Conservation (phyloP, 257 asterid species). For the Lantana camara region DNA sequence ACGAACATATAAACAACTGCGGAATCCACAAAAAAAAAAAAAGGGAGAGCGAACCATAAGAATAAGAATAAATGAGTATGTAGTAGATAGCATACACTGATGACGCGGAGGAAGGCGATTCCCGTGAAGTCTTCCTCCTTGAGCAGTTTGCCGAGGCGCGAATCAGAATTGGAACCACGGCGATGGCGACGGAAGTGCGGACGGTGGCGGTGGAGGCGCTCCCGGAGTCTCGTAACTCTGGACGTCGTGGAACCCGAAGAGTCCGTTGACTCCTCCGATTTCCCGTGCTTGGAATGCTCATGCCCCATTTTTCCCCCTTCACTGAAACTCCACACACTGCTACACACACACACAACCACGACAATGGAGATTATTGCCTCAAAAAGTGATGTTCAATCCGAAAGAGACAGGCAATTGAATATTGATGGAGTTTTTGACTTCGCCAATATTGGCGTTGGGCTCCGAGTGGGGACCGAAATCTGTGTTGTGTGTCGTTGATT, state of each 20-base stretch:
- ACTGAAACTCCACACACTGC: background rate
- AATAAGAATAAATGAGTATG: background rate
- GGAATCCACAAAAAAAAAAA: background rate
- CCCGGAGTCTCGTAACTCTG: constrained; percentile 52
- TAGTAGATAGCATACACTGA: constrained; percentile 44
- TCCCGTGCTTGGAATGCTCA: constrained; percentile 52
- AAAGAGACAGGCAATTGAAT: no score
- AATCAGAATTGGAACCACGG: constrained; percentile 34
- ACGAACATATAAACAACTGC: constrained; percentile 9
- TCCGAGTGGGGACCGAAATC: no score
- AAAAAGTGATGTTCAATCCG: no score
- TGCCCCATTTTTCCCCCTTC: constrained; percentile 57
- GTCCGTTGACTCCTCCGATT: constrained; percentile 48
- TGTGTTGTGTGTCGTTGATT: no score
- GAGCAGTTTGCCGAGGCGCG: constrained; percentile 43
- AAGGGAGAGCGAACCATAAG: background rate
- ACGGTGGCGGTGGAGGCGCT: constrained; percentile 58
- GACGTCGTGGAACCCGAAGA: constrained; percentile 45
- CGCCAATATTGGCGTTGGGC: no score
- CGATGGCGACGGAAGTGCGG: constrained; percentile 49
- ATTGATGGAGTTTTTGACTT: no score
- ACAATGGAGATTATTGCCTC: no score
- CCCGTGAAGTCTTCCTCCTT: constrained; percentile 84
- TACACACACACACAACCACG: background rate
- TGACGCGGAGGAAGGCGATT: constrained; percentile 74